These are phyloP conservation scores for Fusarium avenaceum DNA, from an alignment of 2,329 filamentous ascomycete genomes.

Conservation along the genomic window DNA sequence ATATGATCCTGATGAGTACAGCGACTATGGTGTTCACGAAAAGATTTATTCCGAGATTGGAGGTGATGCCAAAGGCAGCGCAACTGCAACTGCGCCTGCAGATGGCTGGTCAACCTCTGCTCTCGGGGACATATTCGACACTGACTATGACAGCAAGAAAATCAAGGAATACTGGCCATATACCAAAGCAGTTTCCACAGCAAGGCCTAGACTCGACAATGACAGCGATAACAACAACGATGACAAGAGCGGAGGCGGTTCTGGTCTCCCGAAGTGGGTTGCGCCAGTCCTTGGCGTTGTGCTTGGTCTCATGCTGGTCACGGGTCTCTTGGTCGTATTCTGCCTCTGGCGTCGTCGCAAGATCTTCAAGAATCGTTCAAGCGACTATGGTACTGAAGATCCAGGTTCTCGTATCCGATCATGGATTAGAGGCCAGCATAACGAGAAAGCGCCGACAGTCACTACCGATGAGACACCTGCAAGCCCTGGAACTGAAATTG, in stretches of 20 bases:
- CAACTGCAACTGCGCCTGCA: conserved; percentile 76
- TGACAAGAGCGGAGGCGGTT: conserved; percentile 49
- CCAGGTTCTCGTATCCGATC: conserved; percentile 62
- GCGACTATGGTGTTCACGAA: conserved; percentile 77
- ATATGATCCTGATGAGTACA: conserved; percentile 75
- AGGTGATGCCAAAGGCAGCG: conserved; percentile 74
- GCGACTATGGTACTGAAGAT: conserved; percentile 61
- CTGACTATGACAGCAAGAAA: conserved; percentile 67
- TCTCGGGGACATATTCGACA: conserved; percentile 67
- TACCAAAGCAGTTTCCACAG: conserved; percentile 47
- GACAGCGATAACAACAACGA: conserved; percentile 29
- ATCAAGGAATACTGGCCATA: conserved; percentile 75
- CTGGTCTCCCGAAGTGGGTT: conserved; percentile 68
- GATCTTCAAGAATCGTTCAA: conserved; percentile 55
- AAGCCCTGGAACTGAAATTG: conserved; percentile 58
- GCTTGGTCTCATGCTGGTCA: conserved; percentile 69
- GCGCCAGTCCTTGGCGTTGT: conserved; percentile 73
- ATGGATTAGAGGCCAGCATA: conserved; percentile 65
- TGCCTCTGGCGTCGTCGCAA: conserved; percentile 67
- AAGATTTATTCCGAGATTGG: conserved; percentile 76
- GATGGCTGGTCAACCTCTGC: conserved; percentile 65
- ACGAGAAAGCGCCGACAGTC: conserved; percentile 60
- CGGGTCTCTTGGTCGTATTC: conserved; percentile 63
- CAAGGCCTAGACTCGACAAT: conserved; percentile 35
- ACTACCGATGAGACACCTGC: conserved; percentile 59